Evolutionary conservation across 140 eudicot species (phyloP), one percentile per base, ranked within the genome.

Genomic region (Cichorium intybus): DNA sequence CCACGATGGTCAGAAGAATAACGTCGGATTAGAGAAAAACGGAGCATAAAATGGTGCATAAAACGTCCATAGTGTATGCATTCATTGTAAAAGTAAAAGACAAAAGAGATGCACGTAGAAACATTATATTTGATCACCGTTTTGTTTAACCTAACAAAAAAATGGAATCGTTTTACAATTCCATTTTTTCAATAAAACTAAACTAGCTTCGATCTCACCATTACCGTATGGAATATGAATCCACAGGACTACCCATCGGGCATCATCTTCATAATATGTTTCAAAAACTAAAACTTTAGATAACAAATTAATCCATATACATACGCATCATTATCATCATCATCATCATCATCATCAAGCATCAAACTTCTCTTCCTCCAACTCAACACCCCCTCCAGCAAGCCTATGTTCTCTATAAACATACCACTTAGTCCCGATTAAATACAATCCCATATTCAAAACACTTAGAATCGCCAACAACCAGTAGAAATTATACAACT

Each of bases 401-500:
- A 84, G 75, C 81, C 88, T 75, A 62, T 81, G 81, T 56, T 83
- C 95, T 72, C 79, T 83, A 76, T 87, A 87, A 17, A 75, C 87
- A 37, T 87, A 84, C 90, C 87, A 65, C 29, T 61, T 84, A 3
- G 97, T 83, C 20, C 70, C 69, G n/a, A 82, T 46, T 76, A 82
- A 27, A 56, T 75, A 82, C 12, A 79, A 49, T 29, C 79, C 58
- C 47, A 82, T 61, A 68, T 91, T 91, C 56, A 85, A 15, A 14
- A 67, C 79, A 54, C 95, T 80, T 69, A 87, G 66, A 10, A 69
- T 39, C 7, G 94, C 64, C 56, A 91, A 24, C 45, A 91, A 70
- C 87, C 95, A 81, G 11, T 91, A 87, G 71, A 91, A 91, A 51
- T 82, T 57, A 45, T 87, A 76, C 6, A 87, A 87, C 79, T 77